Conservation (phyloP, 2,329 filamentous ascomycete species). For the Corniculantispora saksenae region DNA sequence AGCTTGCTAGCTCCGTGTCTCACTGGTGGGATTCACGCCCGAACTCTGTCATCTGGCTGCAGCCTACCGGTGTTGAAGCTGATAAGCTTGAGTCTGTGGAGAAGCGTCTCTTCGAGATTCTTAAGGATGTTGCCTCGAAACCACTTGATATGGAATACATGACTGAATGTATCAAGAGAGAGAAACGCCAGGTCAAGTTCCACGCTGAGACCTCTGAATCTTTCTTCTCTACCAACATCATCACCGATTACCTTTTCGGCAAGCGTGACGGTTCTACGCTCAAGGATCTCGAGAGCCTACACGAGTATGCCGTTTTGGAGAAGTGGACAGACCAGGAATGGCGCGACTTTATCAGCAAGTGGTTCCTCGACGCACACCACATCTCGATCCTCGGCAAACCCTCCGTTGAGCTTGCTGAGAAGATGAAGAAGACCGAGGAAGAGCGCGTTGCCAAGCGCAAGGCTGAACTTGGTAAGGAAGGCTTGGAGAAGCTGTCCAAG, state of each 20-base stretch:
- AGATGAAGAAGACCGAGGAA: constrained; percentile 80
- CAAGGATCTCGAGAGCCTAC: constrained; percentile 55
- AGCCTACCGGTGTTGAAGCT: constrained; percentile 82
- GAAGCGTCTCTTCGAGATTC: constrained; percentile 78
- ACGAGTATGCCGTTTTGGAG: constrained; percentile 68
- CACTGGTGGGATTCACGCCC: constrained; percentile 79
- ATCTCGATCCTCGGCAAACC: constrained; percentile 87
- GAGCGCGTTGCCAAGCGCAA: constrained; percentile 77
- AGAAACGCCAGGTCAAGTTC: constrained; percentile 79
- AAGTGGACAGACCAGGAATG: constrained; percentile 83
- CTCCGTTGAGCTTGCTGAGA: constrained; percentile 75
- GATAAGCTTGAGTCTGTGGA: constrained; percentile 83
- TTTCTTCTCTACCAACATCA: constrained; percentile 82
- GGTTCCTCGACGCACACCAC: constrained; percentile 83
- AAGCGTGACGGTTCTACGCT: constrained; percentile 79
- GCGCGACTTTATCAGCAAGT: constrained; percentile 78
- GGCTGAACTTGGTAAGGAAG: constrained; percentile 76
- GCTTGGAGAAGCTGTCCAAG: constrained; percentile 71
- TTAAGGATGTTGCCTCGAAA: constrained; percentile 77
- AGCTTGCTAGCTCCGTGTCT: constrained; percentile 82
- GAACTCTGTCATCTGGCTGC: constrained; percentile 81
- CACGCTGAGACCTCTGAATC: constrained; percentile 78
- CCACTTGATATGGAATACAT: constrained; percentile 89
- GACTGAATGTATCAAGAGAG: constrained; percentile 80
- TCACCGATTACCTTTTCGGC: constrained; percentile 90